Conservation (phyloP, 768 basidiomycete species). For the Cystofilobasidium capitatum region DNA sequence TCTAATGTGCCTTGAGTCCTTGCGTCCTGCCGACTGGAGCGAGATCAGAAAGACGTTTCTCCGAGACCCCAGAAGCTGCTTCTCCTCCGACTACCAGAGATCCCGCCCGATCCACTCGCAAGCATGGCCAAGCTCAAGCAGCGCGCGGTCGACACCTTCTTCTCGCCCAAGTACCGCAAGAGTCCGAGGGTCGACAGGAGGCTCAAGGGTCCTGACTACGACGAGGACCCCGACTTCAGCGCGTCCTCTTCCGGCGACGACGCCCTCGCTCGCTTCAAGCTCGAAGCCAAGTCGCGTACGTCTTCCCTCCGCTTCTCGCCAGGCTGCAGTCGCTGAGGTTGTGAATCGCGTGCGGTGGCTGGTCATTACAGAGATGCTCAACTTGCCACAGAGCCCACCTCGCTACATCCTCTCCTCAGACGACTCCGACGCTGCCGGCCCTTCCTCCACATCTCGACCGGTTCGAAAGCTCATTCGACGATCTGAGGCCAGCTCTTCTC, state of each 20-base stretch:
- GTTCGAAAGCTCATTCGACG: neutral
- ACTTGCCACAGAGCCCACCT: neutral
- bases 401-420: neutral
- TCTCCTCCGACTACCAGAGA: too few relatives aligned
- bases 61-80: too few relatives aligned
- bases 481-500: neutral
- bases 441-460: neutral
- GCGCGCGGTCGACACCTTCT: neutral
- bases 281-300: neutral
- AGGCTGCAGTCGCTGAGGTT: neutral
- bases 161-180: neutral
- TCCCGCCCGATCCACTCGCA: too few relatives aligned
- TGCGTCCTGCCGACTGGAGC: too few relatives aligned
- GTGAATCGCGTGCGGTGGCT: neutral
- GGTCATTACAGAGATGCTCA: neutral
- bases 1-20: too few relatives aligned
- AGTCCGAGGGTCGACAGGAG: neutral
- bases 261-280: neutral
- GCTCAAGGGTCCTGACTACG: neutral
- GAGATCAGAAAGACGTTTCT: too few relatives aligned
- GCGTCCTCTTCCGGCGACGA: neutral
- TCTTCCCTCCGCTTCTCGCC: neutral
- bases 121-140: slow-evolving; percentile 1
- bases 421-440: neutral
- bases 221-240: neutral